Base-by-base conservation (phyloP, 768 basidiomycete species). In the Tricholoma saponaceum region DNA sequence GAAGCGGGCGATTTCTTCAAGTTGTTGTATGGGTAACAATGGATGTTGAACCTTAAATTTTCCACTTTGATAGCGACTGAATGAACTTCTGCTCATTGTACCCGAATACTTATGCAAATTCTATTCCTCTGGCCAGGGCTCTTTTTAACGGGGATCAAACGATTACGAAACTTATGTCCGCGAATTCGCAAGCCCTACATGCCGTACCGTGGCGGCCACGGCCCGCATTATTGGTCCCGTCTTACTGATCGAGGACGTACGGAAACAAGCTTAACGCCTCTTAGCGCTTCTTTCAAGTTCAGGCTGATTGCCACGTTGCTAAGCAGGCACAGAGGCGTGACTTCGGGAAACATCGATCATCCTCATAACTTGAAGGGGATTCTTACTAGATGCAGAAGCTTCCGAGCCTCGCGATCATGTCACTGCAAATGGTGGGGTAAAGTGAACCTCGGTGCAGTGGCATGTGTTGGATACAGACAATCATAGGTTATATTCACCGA, bases 201-300 rank as follows among this genome's bases (percentile, higher is more conserved):
- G n/a, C n/a, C n/a, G n/a, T n/a, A n/a, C n/a, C n/a, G n/a, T n/a
- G n/a, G n/a, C n/a, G n/a, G n/a, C n/a, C n/a, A n/a, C n/a, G n/a
- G n/a, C n/a, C n/a, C n/a, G n/a, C n/a, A n/a, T 44, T 10, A 35
- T 37, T 37, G 4, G 35, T 37, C 35, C 8, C 57, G 56, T 41
- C 35, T 58, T 59, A 66, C 68, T 57, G 66, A 70, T 70, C 68
- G 67, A 69, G 63, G 58, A 59, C 44, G 56, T 37, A 59, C 62
- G 58, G 63, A 71, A 41, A 41, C 16, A 37, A 37, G 35, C 14
- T 58, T 50, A 25, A 46, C 43, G 54, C 65, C 68, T 64, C 64
- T 64, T 50, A 25, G 50, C 43, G 54, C 65, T 69, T 64, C 64
- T 64, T 60, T 61, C 39, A 22, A 13, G 20, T 23, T 25, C 22